Base-by-base conservation (phyloP, 1,284 basidiomycete genomes). In the Puccinia horiana region DNA sequence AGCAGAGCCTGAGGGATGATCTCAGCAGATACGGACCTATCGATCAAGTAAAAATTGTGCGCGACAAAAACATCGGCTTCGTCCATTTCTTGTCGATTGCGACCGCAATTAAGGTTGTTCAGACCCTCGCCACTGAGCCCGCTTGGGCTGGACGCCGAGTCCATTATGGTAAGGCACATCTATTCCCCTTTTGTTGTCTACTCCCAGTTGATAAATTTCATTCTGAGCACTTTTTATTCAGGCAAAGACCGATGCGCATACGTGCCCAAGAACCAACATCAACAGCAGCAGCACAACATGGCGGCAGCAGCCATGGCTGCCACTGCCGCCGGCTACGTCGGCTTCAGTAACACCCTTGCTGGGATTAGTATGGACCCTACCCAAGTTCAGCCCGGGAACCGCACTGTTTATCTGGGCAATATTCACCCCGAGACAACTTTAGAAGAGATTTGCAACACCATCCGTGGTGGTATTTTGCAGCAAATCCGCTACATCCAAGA, bases 11-110 rank as follows among this genome's bases (percentile, higher is more conserved):
- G 63, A 89, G 95, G 42, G 94, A 96, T 83, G 94, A 96, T 86
- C 89, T 89, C 94, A 76, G 92, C 91, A 90, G 93, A 58, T 98
- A 95, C 85, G 95, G 95, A n/a, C 89, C 95, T 63, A 97, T 98
- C 86, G 95, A 98, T 88, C 95, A 97, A 87, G 94, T 98, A 86
- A 98, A 98, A 90, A 96, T 97, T 86, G 95, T 97, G 58, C 89
- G 94, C 83, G 95, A 98, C 89, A 97, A 97, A 90, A 95, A 96
- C 86, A 97, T 97, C 84, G 95, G 94, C 9, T 98, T 98, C 86
- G 93, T 98, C 56, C 95, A 98, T 88, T 98, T 97, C 89, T 89
- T 97, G 85, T 94, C 93, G 87, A 96, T 98, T 86, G 91, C 92
- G 18, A 91, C 93, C 56, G 95, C 95, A 44, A 96, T 93, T 85